Evolutionary conservation across 257 asterid genomes (phyloP), one percentile per base, ranked within the genome.

Genomic region (Nemophila menziesii): DNA sequence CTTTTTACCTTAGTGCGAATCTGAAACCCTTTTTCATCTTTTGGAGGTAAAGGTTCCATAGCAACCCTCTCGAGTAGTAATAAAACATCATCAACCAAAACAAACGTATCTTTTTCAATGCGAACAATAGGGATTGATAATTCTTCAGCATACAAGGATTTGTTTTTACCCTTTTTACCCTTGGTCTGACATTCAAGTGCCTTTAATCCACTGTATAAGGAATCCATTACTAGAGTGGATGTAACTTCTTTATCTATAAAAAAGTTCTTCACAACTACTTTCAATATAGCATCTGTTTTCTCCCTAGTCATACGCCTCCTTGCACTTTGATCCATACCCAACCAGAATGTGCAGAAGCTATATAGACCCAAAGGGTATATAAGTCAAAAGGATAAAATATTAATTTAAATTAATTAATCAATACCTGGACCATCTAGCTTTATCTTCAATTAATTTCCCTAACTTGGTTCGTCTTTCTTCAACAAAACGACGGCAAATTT

Each of bases 11-110:
- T 85, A 20, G 78, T 81, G 54, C 93, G 94, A 59, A 84, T 84
- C 65, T 89, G 96, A 56, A 86, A 94, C 43, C 94, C 96, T 71
- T 89, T 89, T 63, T 89, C 98, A 40, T 89, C 96, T 71, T 84
- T 85, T 20, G 96, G 87, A 50, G 98, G 94, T 73, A 90, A 77
- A 20, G 83, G 94, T 73, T 84, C 98, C 56, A 69, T 45, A 38
- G 94, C 89, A 61, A 82, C 93, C 62, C 96, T 78, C 80, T 85
- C 83, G 58, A 90, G 92, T 37, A 90, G 70, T 23, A 49, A 70
- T 63, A 90, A 55, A 51, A 90, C 87, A 60, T 90, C 98, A 72
- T 79, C 96, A 59, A 70, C 92, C 86, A 90, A 68, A 38, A 74
- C 66, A 49, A 90, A 81, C 57, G 62, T 63, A 44, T 78, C 94